Conservation (phyloP, 352 stramenopile species). For the Phytophthora pini region DNA sequence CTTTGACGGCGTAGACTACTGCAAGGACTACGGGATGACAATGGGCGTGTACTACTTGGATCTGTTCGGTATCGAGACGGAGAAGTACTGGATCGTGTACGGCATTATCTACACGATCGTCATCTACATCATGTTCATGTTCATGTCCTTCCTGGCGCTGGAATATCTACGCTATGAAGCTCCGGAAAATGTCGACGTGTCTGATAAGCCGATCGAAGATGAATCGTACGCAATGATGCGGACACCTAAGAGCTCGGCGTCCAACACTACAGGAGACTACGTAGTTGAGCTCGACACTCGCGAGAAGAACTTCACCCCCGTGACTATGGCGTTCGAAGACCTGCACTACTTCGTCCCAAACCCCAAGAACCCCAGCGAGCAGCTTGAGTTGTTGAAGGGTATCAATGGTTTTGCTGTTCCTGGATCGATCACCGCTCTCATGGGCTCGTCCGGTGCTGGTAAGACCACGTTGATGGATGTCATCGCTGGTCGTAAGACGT, state of each 20-base stretch:
- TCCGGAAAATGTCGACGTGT: slow-evolving; percentile 34
- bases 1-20: too few relatives aligned
- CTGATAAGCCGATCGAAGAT: slow-evolving; percentile 19
- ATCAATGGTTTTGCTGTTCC: slow-evolving; percentile 46
- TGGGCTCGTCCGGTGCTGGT: slow-evolving; percentile 20
- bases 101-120: slow-evolving; percentile 33
- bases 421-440: slow-evolving; percentile 13
- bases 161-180: slow-evolving; percentile 34
- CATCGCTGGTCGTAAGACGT: slow-evolving; percentile 14
- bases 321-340: slow-evolving; percentile 45
- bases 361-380: slow-evolving; percentile 18
- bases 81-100: slow-evolving; percentile 49
- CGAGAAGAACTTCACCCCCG: slow-evolving; percentile 33
- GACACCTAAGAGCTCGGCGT: slow-evolving; percentile 20
- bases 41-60: slow-evolving; percentile 48
- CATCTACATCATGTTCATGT: slow-evolving; percentile 38
- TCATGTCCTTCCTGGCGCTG: slow-evolving; percentile 36
- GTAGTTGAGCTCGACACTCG: not conserved
- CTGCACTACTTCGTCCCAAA: slow-evolving; percentile 30
- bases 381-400: slow-evolving; percentile 39
- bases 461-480: slow-evolving; percentile 31
- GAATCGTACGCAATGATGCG: slow-evolving; percentile 13
- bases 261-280: not conserved
- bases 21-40: slow-evolving; percentile 13
- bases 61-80: slow-evolving; percentile 50